Percentiles rank a stretch among this genome's conserved stretches.
phyloP scores from a whole-genome alignment of 176 grass and related monocot genomes.

The Alopecurus myosuroides region DNA sequence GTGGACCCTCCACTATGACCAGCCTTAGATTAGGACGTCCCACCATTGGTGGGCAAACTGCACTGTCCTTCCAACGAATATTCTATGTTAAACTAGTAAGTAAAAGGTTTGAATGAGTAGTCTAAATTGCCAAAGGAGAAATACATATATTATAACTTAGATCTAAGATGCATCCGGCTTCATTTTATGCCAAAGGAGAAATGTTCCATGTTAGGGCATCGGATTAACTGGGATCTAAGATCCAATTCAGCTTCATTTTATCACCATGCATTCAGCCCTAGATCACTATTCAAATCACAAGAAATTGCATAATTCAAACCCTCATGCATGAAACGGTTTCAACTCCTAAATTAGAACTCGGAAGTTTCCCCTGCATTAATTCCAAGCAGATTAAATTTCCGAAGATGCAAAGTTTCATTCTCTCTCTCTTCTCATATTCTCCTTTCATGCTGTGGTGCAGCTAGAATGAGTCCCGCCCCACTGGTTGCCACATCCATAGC shows the following conservation, averaged over 20 bases:
- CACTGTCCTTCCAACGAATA: too few relatives aligned
- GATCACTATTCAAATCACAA: neutral
- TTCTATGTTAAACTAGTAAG: too few relatives aligned
- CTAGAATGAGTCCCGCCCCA: neutral
- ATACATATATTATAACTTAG: too few relatives aligned
- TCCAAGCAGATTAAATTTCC: neutral
- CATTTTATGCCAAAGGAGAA: too few relatives aligned
- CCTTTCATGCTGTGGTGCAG: constrained; percentile 2
- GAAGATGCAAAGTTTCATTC: neutral
- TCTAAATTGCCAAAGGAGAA: too few relatives aligned
- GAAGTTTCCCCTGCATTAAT: neutral
- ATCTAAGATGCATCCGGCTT: too few relatives aligned
- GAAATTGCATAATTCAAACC: neutral
- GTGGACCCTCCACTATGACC: too few relatives aligned
- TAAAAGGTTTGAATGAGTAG: too few relatives aligned
- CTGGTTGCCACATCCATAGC: neutral
- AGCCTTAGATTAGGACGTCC: too few relatives aligned
- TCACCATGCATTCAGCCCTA: neutral
- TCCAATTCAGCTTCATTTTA: neutral
- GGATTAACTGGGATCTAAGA: neutral
- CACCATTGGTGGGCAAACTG: too few relatives aligned
- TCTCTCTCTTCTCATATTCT: neutral
- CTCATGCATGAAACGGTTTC: neutral
- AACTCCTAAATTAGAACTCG: neutral
- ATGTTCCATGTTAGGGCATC: neutral